Percentiles rank a stretch among this genome's conserved stretches.
Conservation (phyloP, 208 protist species). For the Trypanosoma lewisi region DNA sequence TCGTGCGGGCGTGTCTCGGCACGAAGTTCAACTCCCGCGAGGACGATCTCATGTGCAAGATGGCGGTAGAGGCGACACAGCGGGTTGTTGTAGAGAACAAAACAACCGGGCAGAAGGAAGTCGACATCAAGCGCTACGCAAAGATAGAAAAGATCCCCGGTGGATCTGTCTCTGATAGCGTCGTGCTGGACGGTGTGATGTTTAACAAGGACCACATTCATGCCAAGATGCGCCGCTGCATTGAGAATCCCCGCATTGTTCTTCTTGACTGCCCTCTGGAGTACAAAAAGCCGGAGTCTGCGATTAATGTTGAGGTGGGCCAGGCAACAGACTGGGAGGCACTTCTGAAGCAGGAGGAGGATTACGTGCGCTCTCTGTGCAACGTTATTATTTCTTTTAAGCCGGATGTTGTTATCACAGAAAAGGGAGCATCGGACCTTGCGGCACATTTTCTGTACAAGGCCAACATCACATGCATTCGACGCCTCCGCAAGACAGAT, state of each 20-base stretch:
- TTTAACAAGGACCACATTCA: conserved; percentile 99
- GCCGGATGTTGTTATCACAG: conserved; percentile 99
- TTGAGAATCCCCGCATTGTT: conserved; percentile 98
- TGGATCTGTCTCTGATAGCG: conserved; percentile 97
- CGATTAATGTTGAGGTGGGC: conserved; percentile 97
- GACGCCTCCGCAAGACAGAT: conserved; percentile 99
- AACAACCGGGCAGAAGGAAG: conserved; percentile 92
- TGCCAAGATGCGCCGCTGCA: conserved; percentile 97
- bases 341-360: conserved; percentile 98
- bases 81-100: conserved; percentile 89
- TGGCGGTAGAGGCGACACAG: conserved; percentile 98
- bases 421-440: conserved; percentile 99
- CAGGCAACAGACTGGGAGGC: conserved; percentile 97
- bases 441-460: conserved; percentile 98
- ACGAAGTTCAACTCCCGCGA: conserved; percentile 99
- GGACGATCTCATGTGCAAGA: conserved; percentile 95
- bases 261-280: conserved; percentile 99
- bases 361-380: conserved; percentile 97
- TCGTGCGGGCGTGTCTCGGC: conserved; percentile 95
- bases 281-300: conserved; percentile 99
- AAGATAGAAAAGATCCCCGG: conserved; percentile 99
- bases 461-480: conserved; percentile 96
- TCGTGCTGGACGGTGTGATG: conserved; percentile 98
- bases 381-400: conserved; percentile 98
- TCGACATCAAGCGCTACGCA: conserved; percentile 99